These are phyloP conservation scores for Cordyceps cicadae DNA, from an alignment of 2,329 filamentous ascomycete species.

Conservation along the genomic window DNA sequence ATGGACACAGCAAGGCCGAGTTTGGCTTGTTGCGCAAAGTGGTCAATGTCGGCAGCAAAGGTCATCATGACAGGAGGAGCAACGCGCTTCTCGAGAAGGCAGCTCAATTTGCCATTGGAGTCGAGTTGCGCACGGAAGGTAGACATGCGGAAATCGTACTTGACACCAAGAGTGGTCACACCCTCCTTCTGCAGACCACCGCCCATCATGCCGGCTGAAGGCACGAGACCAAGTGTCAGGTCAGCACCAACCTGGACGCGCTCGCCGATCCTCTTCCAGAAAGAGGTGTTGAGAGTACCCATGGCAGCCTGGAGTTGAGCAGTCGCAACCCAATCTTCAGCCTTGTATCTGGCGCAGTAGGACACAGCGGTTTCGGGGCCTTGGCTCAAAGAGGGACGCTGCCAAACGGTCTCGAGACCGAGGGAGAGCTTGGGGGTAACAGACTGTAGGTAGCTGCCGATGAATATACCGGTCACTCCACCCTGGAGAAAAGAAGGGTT, in stretches of 20 bases:
- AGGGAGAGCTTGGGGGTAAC: constrained; percentile 80
- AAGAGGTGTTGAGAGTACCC: constrained; percentile 81
- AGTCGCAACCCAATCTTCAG: constrained; percentile 84
- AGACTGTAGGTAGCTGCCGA: constrained; percentile 91
- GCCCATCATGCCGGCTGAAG: constrained; percentile 62
- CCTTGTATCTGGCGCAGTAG: constrained; percentile 87
- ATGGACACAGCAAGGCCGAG: constrained; percentile 90
- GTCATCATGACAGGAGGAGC: constrained; percentile 87
- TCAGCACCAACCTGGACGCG: constrained; percentile 96
- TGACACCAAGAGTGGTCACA: constrained; percentile 82
- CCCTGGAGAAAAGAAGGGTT: constrained; percentile 94
- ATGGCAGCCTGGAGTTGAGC: constrained; percentile 76
- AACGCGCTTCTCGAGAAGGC: constrained; percentile 90
- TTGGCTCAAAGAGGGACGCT: constrained; percentile 72
- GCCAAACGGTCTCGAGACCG: constrained; percentile 89
- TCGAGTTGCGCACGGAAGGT: constrained; percentile 95
- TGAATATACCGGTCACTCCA: constrained; percentile 86
- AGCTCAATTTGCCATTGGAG: constrained; percentile 87
- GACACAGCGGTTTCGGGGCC: constrained; percentile 87
- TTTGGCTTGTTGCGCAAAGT: constrained; percentile 92
- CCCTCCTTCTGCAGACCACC: constrained; percentile 74
- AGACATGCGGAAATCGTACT: constrained; percentile 95
- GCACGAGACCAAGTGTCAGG: constrained; percentile 76
- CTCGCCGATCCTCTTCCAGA: constrained; percentile 88
- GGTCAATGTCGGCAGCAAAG: constrained; percentile 94